Evolutionary conservation across 1,284 basidiomycete genomes (phyloP).

Genomic region (Stygiomarasmius scandens): DNA sequence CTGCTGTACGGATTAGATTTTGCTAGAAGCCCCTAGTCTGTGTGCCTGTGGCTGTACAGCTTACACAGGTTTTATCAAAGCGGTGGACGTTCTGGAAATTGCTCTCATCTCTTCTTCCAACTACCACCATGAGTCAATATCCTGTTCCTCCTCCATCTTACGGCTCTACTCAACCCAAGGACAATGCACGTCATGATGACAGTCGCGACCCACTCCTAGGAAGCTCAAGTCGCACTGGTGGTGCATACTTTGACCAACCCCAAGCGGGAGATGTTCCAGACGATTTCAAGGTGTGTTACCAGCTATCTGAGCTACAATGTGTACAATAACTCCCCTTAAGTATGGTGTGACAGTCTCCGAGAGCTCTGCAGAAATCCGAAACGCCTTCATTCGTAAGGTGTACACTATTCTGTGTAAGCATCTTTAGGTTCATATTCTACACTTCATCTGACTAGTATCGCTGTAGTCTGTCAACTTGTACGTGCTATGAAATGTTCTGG

Average conservation of each 20-base stretch:
- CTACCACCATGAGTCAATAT: conserved; percentile 48
- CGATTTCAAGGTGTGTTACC: conserved; percentile 72
- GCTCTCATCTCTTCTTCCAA: neutral
- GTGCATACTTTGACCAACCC: conserved; percentile 72
- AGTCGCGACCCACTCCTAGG: conserved; percentile 51
- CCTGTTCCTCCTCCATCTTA: conserved; percentile 61
- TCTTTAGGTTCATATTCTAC: conserved; percentile 3
- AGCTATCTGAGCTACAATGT: neutral
- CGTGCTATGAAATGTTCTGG: neutral
- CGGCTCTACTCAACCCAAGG: conserved; percentile 30
- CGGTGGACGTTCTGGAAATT: neutral
- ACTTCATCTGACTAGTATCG: conserved; percentile 11
- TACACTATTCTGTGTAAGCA: conserved; percentile 78
- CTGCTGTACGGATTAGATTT: too few relatives aligned
- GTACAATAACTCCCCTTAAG: conserved; percentile 35
- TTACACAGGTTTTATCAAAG: neutral
- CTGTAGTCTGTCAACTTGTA: conserved; percentile 49
- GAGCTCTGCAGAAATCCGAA: conserved; percentile 69
- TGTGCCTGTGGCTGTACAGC: neutral
- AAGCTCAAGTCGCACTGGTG: conserved; percentile 45
- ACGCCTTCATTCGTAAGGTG: conserved; percentile 79
- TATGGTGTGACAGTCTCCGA: conserved; percentile 80
- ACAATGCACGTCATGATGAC: conserved; percentile 31
- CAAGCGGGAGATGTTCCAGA: conserved; percentile 71
- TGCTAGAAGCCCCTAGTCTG: too few relatives aligned